A percentile compares a stretch with the other conserved stretches of the same genome.
These are phyloP conservation scores for Rhodotorula toruloides DNA, from an alignment of 768 basidiomycete species.

Conservation along the genomic window DNA sequence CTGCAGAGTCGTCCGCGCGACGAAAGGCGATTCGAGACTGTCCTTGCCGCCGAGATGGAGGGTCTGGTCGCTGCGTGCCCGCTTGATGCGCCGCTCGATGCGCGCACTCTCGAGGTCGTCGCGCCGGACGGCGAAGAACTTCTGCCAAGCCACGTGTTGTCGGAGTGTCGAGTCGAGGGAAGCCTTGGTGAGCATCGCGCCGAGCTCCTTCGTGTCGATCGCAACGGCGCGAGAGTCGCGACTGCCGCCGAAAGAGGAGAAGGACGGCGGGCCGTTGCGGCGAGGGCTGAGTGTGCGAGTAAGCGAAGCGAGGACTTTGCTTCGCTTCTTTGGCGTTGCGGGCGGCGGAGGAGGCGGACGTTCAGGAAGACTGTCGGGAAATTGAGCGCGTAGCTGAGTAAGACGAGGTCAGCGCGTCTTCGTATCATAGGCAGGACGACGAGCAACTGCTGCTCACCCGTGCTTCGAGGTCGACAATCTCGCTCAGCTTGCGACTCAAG, in stretches of 20 bases:
- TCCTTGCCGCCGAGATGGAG: slow-evolving; percentile 54
- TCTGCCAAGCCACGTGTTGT: slow-evolving; percentile 67
- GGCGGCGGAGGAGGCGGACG: slow-evolving; percentile 37
- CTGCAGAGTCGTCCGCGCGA: too few relatives aligned
- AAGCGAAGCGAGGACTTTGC: slow-evolving; percentile 33
- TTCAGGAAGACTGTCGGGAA: slow-evolving; percentile 58
- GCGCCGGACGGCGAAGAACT: slow-evolving; percentile 75
- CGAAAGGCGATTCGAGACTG: background rate
- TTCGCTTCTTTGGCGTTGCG: slow-evolving; percentile 21
- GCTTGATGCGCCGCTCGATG: slow-evolving; percentile 79
- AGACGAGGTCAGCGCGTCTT: background rate
- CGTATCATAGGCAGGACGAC: too few relatives aligned
- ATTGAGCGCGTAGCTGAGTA: slow-evolving; percentile 54
- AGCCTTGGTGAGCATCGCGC: slow-evolving; percentile 71
- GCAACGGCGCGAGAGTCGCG: slow-evolving; percentile 15
- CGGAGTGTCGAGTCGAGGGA: slow-evolving; percentile 65
- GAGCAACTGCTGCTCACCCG: slow-evolving; percentile 48
- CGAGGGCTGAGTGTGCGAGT: slow-evolving; percentile 35
- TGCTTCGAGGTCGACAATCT: slow-evolving; percentile 73
- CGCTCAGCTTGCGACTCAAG: slow-evolving; percentile 67
- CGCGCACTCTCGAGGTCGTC: slow-evolving; percentile 84
- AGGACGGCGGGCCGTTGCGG: slow-evolving; percentile 50
- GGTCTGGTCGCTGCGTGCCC: slow-evolving; percentile 76
- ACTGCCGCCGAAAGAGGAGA: slow-evolving; percentile 53
- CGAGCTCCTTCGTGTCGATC: slow-evolving; percentile 53